Conservation (phyloP, 768 basidiomycete species). For the Rhizopogon sp. region DNA sequence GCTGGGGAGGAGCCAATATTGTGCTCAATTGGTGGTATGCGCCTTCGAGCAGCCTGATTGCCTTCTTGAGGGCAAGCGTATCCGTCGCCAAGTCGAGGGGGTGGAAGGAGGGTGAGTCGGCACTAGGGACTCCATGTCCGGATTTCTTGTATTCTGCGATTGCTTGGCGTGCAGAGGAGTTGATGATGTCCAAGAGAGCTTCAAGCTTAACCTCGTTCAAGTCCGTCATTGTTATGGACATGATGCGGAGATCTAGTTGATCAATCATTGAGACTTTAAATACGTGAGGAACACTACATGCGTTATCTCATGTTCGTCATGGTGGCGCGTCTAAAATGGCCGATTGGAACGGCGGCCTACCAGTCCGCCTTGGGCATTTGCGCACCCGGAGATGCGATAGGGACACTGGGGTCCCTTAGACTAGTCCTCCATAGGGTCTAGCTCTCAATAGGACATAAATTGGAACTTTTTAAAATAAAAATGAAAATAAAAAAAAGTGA, state of each 20-base stretch:
- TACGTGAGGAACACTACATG: no score
- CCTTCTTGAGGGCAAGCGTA: conserved; percentile 17
- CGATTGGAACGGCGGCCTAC: no score
- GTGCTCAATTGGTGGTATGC: conserved; percentile 23
- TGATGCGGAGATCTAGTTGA: background rate
- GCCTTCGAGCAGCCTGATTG: conserved; percentile 21
- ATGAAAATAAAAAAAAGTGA: no score
- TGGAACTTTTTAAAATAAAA: no score
- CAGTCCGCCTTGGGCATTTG: no score
- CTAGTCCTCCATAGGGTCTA: no score
- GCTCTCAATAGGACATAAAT: no score
- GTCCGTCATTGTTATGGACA: background rate
- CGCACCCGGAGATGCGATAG: no score
- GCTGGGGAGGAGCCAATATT: conserved; percentile 22
- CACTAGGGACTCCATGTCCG: conserved; percentile 17
- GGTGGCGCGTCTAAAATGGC: no score
- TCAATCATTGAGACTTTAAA: no score
- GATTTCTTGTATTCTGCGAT: conserved; percentile 22
- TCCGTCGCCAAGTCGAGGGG: conserved; percentile 17
- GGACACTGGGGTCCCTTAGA: no score
- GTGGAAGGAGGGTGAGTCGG: conserved; percentile 16
- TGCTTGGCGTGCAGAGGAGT: background rate
- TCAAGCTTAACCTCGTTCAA: background rate
- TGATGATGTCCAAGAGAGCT: background rate
- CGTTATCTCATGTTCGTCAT: no score